Base-by-base conservation (phyloP, 1,284 basidiomycete genomes). In the Ceratorhiza oryzae-sativae region DNA sequence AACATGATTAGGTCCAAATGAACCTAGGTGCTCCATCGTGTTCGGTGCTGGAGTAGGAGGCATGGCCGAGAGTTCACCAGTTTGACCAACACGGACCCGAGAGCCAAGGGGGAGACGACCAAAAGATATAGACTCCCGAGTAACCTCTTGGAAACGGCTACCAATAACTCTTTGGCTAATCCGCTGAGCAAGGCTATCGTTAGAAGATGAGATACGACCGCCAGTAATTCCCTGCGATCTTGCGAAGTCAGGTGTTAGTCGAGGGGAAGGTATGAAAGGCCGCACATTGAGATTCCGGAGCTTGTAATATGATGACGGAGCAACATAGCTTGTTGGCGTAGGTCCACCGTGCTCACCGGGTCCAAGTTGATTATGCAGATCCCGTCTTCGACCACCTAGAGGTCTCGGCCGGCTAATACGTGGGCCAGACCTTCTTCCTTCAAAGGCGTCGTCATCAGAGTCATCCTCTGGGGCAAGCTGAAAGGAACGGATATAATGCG, bases 301-400 rank as follows among this genome's bases (percentile, higher is more conserved):
- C 76, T 88, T 88, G 81, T 92, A 92, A 78, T 90, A 92, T 71
- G 87, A 86, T 3, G 89, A 91, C 13, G 90, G 90, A n/a, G 89
- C 89, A 15, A 91, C 87, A 76, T 90, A 92, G 2, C 89, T 89
- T 3, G 88, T 89, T 2, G 90, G 90, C 84, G 84, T 74, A 85
- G 70, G 61, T 82, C 68, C 81, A 77, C 60, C 82, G 80, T 42
- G 81, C 82, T 75, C 82, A 78, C 68, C 82, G 79, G 39, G 77
- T 75, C 20, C 72, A 75, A 36, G 76, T 67, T 77, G 79, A 67
- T 79, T 41, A 41, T 60, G 41, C 8, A 46, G 70, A 39, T 48
- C 45, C 13, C 72, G 45, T 18, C 55, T 62, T 39, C 53, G 55
- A 34, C 53, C 59, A 39, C 62, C 65, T 10, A 90, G 82, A n/a